A percentile compares a stretch with the other conserved stretches of the same genome.
Conservation (phyloP, 2,329 filamentous ascomycete genomes). For the Colletotrichum incanum region DNA sequence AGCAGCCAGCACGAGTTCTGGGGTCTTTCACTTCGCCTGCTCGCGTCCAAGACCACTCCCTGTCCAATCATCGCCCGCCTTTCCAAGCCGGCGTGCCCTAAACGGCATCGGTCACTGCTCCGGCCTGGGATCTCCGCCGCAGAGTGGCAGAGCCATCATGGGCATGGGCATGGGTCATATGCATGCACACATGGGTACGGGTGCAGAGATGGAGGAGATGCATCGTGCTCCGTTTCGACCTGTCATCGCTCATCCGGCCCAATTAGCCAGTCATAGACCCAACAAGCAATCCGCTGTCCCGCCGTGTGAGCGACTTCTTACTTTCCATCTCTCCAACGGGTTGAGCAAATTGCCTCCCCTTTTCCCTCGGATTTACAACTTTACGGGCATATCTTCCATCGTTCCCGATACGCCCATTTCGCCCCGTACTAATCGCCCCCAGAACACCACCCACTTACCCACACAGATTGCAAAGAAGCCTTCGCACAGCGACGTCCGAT, state of each 20-base stretch:
- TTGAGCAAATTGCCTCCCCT: neutral
- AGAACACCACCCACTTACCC: neutral
- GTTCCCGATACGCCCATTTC: constrained; percentile 1
- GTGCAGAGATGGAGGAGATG: constrained; percentile 5
- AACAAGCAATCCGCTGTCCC: neutral
- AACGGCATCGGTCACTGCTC: constrained; percentile 17
- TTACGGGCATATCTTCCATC: constrained; percentile 8
- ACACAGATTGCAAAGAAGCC: neutral
- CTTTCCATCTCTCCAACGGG: neutral
- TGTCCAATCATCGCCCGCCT: constrained; percentile 15
- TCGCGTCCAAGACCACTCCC: neutral
- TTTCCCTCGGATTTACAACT: constrained; percentile 14
- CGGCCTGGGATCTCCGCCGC: constrained; percentile 18
- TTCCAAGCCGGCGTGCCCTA: constrained; percentile 10
- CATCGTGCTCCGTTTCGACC: constrained; percentile 7
- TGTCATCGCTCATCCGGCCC: neutral
- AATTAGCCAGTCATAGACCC: too few relatives aligned
- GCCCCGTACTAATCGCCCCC: neutral
- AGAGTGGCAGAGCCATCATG: constrained; percentile 6
- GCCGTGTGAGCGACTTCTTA: constrained; percentile 10
- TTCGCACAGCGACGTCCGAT: neutral
- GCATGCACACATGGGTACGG: constrained; percentile 4
- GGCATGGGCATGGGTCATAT: constrained; percentile 15
- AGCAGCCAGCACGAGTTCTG: constrained; percentile 5
- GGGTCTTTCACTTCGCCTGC: neutral